Base-by-base conservation (phyloP, 495 filamentous ascomycete species). In the Penicillium goetzii region DNA sequence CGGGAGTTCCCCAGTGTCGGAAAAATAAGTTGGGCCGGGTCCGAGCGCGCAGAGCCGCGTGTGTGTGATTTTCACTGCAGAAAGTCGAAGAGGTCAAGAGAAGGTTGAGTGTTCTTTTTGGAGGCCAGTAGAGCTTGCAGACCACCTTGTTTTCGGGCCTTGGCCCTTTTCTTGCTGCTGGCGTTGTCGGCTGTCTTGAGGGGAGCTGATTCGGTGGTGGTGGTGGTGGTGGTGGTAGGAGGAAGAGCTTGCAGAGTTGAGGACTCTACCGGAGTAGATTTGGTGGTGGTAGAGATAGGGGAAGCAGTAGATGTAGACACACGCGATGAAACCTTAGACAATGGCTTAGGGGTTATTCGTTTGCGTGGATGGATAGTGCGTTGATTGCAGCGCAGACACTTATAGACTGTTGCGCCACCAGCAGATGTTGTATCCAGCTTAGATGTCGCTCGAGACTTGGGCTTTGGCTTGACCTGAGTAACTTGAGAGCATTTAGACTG, bases 91-190 rank as follows among this genome's bases (percentile, higher is more conserved):
- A 88, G 74, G 72, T 85, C 81, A 5, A 88, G 72, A 53, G 77
- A 80, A 4, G 72, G 49, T 53, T 74, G 69, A 2, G 72, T 63
- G 21, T 70, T 72, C 67, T 81, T 80, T 67, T 82, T 84, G 28
- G 84, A 81, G 17, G 81, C 83, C 21, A 89, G 69, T 23, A 86
- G 66, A 47, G 84, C 82, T 70, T 86, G 84, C n/a, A 89, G 71
- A 2, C 85, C 80, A 15, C 82, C 80, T 60, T 86, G 79, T 61
- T 88, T 89, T 26, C 86, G 69, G 23, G 82, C 74, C 61, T 87
- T 87, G 26, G 83, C 84, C 70, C 86, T 73, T 58, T 86, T 84
- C 67, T 83, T 88, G 73, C 84, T 88, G 69, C 68, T 85, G 23
- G 79, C 73, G 67, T 85, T 87, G 0, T 80, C 78, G 6, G 53